Percentiles rank a stretch among this genome's conserved stretches.
These are phyloP conservation scores for Oryza brachyantha DNA, from an alignment of 176 grass and related monocot species.

Conservation along the genomic window DNA sequence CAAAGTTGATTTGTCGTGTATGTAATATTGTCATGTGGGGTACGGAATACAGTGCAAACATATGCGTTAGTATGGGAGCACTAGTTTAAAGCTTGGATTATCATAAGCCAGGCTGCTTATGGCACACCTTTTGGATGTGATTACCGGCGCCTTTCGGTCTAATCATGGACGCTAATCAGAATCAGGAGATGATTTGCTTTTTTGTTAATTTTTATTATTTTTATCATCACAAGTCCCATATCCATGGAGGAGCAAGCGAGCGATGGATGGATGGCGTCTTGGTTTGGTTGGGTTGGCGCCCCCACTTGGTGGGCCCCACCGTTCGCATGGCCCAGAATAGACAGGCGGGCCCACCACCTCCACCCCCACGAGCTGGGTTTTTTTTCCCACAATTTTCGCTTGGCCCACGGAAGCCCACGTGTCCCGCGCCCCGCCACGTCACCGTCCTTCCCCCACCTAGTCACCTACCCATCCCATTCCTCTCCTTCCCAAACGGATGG, in stretches of 20 bases:
- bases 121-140: not conserved
- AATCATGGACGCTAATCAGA: not conserved
- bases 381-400: conserved; percentile 25
- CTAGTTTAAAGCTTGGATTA: not conserved
- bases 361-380: conserved; percentile 13
- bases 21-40: too few relatives aligned
- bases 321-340: conserved; percentile 30
- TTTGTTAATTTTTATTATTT: too few relatives aligned
- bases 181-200: not conserved
- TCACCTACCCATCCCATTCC: not conserved
- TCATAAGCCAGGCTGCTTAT: not conserved
- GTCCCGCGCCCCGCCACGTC: conserved; percentile 23
- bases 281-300: not conserved
- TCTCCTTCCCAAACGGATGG: not conserved
- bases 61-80: not conserved
- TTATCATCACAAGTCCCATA: not conserved
- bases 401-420: conserved; percentile 36
- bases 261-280: too few relatives aligned
- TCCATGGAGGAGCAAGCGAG: not conserved
- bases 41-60: not conserved
- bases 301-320: conserved; percentile 14
- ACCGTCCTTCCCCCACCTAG: conserved; percentile 24
- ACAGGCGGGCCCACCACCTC: conserved; percentile 18
- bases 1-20: not conserved
- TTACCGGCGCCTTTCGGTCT: not conserved